These are phyloP conservation scores for Claviceps sp. DNA, from an alignment of 2,329 filamentous ascomycete species.

Conservation along the genomic window DNA sequence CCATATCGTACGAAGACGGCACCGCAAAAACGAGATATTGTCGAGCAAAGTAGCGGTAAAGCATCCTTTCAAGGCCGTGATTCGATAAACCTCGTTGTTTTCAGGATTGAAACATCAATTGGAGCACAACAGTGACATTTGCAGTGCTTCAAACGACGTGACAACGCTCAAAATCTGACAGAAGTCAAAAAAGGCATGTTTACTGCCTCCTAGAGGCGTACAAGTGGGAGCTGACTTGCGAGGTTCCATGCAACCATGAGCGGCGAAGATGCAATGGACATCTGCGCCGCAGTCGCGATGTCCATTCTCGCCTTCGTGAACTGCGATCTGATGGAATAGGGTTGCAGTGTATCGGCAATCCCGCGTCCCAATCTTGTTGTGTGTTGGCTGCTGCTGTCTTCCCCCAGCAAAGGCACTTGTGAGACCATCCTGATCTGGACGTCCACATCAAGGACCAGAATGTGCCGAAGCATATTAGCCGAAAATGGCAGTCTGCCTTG, in stretches of 20 bases:
- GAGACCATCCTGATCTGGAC: background rate
- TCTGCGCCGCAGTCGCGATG: background rate
- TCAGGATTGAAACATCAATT: constrained; percentile 9
- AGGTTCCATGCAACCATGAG: background rate
- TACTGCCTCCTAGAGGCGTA: background rate
- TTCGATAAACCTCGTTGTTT: constrained; percentile 8
- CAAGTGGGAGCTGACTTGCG: background rate
- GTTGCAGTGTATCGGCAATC: background rate
- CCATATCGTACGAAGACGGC: constrained; percentile 1
- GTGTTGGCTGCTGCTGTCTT: background rate
- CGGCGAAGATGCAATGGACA: background rate
- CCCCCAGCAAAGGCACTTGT: background rate
- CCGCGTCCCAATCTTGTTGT: background rate
- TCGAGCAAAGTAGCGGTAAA: constrained; percentile 4
- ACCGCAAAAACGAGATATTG: background rate
- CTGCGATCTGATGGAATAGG: background rate
- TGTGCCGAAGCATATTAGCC: background rate
- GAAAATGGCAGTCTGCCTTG: background rate
- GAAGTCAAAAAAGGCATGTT: background rate
- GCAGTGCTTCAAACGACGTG: background rate
- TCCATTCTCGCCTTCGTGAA: background rate
- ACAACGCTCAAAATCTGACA: background rate
- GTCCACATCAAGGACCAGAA: background rate
- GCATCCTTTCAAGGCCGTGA: constrained; percentile 7
- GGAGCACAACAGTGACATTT: background rate